phyloP scores from a whole-genome alignment of 2,329 filamentous ascomycete genomes.

The Penicillium hesseltinei region DNA sequence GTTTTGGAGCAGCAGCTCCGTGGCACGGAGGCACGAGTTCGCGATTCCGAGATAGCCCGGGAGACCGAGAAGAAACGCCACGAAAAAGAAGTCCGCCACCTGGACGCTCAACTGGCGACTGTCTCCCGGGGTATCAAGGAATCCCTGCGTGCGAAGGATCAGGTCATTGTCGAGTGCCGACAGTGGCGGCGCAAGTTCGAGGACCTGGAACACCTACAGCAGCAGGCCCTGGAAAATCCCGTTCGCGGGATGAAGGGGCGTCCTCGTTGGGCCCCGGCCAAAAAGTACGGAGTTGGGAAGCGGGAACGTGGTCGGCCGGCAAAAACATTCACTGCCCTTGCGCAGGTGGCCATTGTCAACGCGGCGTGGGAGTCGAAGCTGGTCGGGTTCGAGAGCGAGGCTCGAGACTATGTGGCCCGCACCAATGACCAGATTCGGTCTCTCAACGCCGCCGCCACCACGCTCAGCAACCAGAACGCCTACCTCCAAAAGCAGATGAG shows the following conservation, averaged over 20 bases:
- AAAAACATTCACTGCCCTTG: background rate
- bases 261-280: background rate
- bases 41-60: background rate
- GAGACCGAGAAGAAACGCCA: background rate
- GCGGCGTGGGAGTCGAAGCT: background rate
- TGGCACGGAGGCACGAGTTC: background rate
- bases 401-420: background rate
- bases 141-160: background rate
- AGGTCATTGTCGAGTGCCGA: background rate
- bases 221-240: background rate
- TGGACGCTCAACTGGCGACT: background rate
- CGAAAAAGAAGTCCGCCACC: background rate
- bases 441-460: background rate
- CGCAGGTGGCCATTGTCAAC: slow-evolving; percentile 1
- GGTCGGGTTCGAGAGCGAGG: background rate
- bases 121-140: background rate
- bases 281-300: background rate
- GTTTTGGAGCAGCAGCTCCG: background rate
- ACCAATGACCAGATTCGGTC: background rate
- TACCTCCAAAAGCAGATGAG: background rate
- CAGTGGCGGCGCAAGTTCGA: background rate
- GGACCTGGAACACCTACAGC: background rate
- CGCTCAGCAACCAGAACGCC: background rate
- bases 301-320: background rate
- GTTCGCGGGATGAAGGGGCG: background rate